These are phyloP conservation scores for Favolaschia claudopus DNA, from an alignment of 768 basidiomycete species.

Conservation along the genomic window DNA sequence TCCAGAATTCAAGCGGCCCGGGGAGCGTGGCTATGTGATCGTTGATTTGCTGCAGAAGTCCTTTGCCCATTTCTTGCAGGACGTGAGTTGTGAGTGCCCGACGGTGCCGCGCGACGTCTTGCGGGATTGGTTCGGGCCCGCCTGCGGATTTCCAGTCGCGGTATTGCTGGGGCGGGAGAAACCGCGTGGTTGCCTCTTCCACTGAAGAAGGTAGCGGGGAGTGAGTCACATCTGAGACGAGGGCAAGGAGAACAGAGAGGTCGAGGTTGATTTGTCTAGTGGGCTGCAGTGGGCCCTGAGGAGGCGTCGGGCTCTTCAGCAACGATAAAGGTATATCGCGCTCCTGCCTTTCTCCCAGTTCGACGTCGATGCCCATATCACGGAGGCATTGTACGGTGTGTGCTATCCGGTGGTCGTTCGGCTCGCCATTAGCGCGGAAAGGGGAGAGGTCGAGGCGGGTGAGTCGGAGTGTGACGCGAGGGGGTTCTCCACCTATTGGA, in stretches of 20 bases:
- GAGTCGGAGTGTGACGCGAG: constrained; percentile 66
- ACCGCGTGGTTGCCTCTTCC: constrained; percentile 69
- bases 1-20: constrained; percentile 72
- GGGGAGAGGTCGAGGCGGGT: constrained; percentile 69
- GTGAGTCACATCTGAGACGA: constrained; percentile 85
- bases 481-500: constrained; percentile 53
- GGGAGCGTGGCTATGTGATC: constrained; percentile 47
- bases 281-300: constrained; percentile 45
- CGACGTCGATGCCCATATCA: constrained; percentile 70
- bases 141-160: constrained; percentile 62
- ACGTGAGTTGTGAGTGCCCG: constrained; percentile 78
- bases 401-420: constrained; percentile 63
- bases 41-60: constrained; percentile 68
- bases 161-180: constrained; percentile 66
- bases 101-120: constrained; percentile 62
- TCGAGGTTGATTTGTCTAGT: constrained; percentile 79
- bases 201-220: constrained; percentile 63
- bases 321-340: constrained; percentile 30
- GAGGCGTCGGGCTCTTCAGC: not conserved
- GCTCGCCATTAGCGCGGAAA: constrained; percentile 29
- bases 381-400: constrained; percentile 64
- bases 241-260: constrained; percentile 83
- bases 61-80: constrained; percentile 74
- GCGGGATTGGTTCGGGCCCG: constrained; percentile 28
- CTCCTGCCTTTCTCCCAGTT: constrained; percentile 64